Evolutionary conservation across 352 stramenopile genomes (phyloP).

Genomic region (Phytophthora idaei): DNA sequence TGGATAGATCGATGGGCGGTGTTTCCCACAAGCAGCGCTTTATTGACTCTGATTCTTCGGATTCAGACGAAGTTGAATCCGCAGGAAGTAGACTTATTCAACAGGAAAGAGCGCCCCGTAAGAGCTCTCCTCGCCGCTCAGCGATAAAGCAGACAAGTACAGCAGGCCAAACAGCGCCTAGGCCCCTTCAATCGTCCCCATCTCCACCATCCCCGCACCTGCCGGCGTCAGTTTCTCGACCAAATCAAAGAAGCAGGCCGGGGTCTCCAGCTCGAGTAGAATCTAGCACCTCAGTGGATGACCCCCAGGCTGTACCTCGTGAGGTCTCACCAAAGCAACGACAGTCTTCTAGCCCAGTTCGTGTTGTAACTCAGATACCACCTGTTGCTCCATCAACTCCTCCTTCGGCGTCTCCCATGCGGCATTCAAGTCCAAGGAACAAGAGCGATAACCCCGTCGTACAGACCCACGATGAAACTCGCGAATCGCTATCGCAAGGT

Average conservation of each 20-base stretch:
- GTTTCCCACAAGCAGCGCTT: slow-evolving; percentile 79
- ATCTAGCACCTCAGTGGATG: slow-evolving; percentile 8
- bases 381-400: slow-evolving; percentile 1
- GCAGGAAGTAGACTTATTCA: neutral
- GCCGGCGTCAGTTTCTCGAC: slow-evolving; percentile 7
- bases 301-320: neutral
- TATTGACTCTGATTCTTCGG: slow-evolving; percentile 65
- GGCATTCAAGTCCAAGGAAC: slow-evolving; percentile 9
- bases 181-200: neutral
- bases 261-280: slow-evolving; percentile 16
- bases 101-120: slow-evolving; percentile 12
- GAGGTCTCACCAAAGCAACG: slow-evolving; percentile 2
- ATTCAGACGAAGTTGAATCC: slow-evolving; percentile 40
- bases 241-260: slow-evolving; percentile 12
- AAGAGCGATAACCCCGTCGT: slow-evolving; percentile 8
- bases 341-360: neutral
- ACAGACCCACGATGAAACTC: neutral
- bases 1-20: slow-evolving; percentile 30
- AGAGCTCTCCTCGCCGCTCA: slow-evolving; percentile 6
- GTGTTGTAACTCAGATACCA: slow-evolving; percentile 4
- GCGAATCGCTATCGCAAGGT: slow-evolving; percentile 1
- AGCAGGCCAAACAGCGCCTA: slow-evolving; percentile 3
- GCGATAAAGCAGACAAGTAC: slow-evolving; percentile 14
- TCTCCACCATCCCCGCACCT: slow-evolving; percentile 7
- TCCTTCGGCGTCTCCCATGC: slow-evolving; percentile 11